Evolutionary conservation across 163 green algal genomes (phyloP), one percentile per base, ranked within the genome.

Genomic region (Coccomyxa subellipsoidea): DNA sequence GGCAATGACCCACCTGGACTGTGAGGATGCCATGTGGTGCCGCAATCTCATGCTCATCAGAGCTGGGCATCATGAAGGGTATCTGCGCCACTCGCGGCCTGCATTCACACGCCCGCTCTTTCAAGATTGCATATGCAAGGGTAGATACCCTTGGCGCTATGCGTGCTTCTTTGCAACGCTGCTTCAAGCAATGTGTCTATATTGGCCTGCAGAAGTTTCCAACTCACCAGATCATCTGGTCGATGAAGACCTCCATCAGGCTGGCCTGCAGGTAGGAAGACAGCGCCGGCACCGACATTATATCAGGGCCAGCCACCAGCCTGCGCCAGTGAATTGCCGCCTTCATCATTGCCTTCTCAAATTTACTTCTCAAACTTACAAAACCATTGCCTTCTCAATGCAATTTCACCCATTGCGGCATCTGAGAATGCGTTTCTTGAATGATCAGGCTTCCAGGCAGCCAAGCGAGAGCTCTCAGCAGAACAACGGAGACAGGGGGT

Each of bases 201-300:
- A n/a, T n/a, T n/a, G n/a, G n/a, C n/a, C n/a, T n/a, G n/a, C n/a
- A n/a, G n/a, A n/a, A 21, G 47, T 27, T 8, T 23, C 23, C 47
- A 59, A 59, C 66, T 37, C 36, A 78, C 79, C 79, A 83, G n/a
- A 77, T 40, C 79, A 77, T 59, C 12, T 66, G n/a, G 66, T 38
- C 35, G 18, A 78, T 27, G n/a, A 83, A 78, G 36, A 69, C 70
- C 31, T 84, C 35, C 40, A 80, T 39, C n/a, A 84, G 21, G 70
- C 29, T 40, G n/a, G 72, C 38, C 38, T 54, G 72, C 15, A 84
- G 69, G 35, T 72, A 84, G 39, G 31, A 39, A 7, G 80, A 38
- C 6, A 84, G 37, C 8, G 80, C 80, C 21, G 80, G 80, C 35
- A 84, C 29, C 23, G 69, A 80, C 80, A 84, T 79, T n/a, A 84